Base-by-base conservation (phyloP, 73 alveolate species). In the Urostyla sp. region DNA sequence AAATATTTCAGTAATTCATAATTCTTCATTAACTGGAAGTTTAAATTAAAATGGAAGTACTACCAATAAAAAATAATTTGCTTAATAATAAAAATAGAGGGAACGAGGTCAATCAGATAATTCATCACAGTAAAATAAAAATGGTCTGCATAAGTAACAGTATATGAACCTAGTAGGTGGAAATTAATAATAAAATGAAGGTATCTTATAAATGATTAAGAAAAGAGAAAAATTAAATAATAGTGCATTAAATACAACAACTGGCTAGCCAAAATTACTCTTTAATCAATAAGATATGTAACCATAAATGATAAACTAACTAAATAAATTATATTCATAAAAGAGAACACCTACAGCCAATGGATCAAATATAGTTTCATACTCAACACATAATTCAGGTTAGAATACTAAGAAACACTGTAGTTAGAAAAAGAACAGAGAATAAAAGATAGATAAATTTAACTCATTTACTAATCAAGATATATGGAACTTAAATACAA, bases 221-320 rank as follows among this genome's bases (percentile, higher is more conserved):
- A 73, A 73, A 32, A 24, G 85, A 52, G 85, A 73, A 48, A 73
- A 73, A 23, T 52, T 73, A 20, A 73, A 73, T 34, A 73, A 73
- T 26, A 73, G 85, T 52, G 85, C 85, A 13, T 37, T 73, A 34
- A 61, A 60, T 46, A 44, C 67, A 27, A 46, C 69, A 0, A 49
- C 67, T 4, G 56, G 66, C 1, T 46, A 69, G 40, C 51, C 24
- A 26, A 7, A 30, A 16, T 3, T 1, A 48, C 53, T 37, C 27
- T 52, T 69, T 21, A 57, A 45, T 15, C 54, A 34, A 46, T 56
- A 59, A 16, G 83, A 44, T 24, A 44, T 40, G 7, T 16, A 69
- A 18, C 40, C 63, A 37, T 32, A 69, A 49, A 1, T 69, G 0
- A 21, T 69, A 23, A 4, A 49, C 7, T 48, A 69, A 37, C 40